Evolutionary conservation across 75 land plant species (phyloP), one percentile per base, ranked within the genome.

Genomic region (Ceratopteris richardii): DNA sequence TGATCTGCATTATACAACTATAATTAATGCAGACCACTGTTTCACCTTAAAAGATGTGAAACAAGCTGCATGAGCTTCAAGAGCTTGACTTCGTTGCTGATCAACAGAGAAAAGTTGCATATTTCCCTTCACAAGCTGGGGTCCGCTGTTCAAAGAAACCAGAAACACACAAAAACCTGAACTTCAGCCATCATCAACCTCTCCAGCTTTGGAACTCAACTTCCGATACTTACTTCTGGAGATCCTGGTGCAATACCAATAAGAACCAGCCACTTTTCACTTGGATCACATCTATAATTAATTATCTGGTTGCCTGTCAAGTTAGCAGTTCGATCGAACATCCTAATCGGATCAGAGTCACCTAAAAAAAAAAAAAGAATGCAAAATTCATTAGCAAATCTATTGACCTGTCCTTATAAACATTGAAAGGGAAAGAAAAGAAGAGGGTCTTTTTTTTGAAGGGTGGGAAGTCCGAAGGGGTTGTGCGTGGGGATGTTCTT

Each of bases 41-140:
- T 44, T 44, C 11, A 92, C 98, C 72, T 86, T 88, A 43, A 79
- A 81, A 42, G 82, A 13, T 14, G 98, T 96, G 79, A 94, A 94
- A 41, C 97, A 65, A 29, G 98, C 98, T 58, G 98, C 98, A 83
- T 94, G 98, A 16, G 98, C 96, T 73, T 94, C 98, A 52, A 94
- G 81, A 41, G 98, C 99, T 63, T 95, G 99, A 76, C 99, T 95
- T 33, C 74, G 63, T 54, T 95, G 91, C 70, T 95, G 99, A 33
- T 95, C 99, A 56, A 95, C 99, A 43, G 99, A 95, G 63, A 83
- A 95, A 27, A 95, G 80, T 63, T 95, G 99, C 99, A 95, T 95
- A 53, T 86, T 95, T 37, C 96, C 99, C 53, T 95, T 95, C n/a
- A 95, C 99, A 29, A 95, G 77, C 76, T 95, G 96, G 23, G 96